These are phyloP conservation scores for Sordaria brevicollis DNA, from an alignment of 495 filamentous ascomycete species.

Conservation along the genomic window DNA sequence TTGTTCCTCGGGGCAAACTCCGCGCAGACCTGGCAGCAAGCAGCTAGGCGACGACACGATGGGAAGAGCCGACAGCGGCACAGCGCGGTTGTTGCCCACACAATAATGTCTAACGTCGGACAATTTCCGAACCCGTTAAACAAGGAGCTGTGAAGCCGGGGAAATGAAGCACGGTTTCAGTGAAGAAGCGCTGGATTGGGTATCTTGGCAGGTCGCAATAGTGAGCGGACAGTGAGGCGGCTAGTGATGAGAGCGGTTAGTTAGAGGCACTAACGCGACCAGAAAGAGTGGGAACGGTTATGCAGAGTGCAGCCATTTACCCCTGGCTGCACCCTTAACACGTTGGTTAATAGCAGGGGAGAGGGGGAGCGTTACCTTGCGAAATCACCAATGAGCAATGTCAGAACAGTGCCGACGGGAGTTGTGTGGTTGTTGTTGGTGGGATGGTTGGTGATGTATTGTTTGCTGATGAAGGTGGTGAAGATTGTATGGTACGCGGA, in stretches of 20 bases:
- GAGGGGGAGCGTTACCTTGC: neutral
- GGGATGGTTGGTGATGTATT: no score
- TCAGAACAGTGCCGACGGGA: neutral
- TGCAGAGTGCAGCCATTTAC: neutral
- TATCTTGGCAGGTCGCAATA: neutral
- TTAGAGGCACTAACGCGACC: neutral
- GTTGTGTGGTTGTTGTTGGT: neutral
- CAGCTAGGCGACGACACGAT: neutral
- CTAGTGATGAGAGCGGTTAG: neutral
- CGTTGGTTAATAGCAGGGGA: neutral
- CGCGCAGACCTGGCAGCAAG: no score
- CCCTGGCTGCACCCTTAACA: neutral
- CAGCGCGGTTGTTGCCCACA: no score
- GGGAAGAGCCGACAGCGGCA: no score
- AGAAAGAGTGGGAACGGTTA: neutral
- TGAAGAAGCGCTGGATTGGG: neutral
- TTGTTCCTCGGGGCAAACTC: neutral
- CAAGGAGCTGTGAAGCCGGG: neutral
- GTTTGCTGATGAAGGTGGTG: neutral
- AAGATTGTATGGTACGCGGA: neutral
- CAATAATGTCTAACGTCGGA: no score
- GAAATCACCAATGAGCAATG: neutral
- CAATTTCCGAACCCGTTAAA: neutral
- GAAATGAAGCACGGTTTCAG: neutral
- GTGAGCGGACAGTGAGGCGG: neutral